These are phyloP conservation scores for Mitragyna speciosa DNA, from an alignment of 257 asterid genomes.

Conservation along the genomic window DNA sequence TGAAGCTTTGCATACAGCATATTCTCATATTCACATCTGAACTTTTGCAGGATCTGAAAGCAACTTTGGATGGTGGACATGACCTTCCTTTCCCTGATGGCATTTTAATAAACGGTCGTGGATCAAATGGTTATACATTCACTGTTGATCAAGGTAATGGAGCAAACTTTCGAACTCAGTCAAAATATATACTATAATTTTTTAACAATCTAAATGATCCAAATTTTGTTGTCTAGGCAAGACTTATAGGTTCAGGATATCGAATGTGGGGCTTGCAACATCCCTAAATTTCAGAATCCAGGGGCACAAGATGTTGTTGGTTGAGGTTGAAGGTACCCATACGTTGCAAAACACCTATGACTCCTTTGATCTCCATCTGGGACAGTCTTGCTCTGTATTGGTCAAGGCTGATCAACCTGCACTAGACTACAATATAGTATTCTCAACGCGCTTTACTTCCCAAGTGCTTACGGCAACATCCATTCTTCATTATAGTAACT, in stretches of 20 bases:
- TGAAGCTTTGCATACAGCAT: background rate
- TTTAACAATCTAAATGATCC: background rate
- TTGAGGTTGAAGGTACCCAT: constrained; percentile 51
- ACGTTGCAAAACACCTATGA: constrained; percentile 41
- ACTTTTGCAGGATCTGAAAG: constrained; percentile 35
- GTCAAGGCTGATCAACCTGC: constrained; percentile 46
- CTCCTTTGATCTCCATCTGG: constrained; percentile 47
- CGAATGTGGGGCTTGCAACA: constrained; percentile 44
- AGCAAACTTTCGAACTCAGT: too few species aligned
- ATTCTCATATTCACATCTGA: background rate
- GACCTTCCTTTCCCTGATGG: constrained; percentile 56
- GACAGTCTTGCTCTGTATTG: constrained; percentile 47
- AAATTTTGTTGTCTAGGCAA: constrained; percentile 27
- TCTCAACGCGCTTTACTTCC: constrained; percentile 45
- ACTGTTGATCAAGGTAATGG: constrained; percentile 45
- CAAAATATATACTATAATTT: background rate
- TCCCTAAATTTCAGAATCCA: constrained; percentile 47
- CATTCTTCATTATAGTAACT: constrained; percentile 43
- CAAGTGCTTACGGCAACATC: constrained; percentile 44
- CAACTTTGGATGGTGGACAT: constrained; percentile 38
- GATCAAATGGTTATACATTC: constrained; percentile 34
- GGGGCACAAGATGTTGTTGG: constrained; percentile 47
- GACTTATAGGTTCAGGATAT: constrained; percentile 48
- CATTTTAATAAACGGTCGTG: constrained; percentile 46
- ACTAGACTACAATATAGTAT: constrained; percentile 33